phyloP scores from a whole-genome alignment of 257 asterid genomes.

The Linderniella brevidens region DNA sequence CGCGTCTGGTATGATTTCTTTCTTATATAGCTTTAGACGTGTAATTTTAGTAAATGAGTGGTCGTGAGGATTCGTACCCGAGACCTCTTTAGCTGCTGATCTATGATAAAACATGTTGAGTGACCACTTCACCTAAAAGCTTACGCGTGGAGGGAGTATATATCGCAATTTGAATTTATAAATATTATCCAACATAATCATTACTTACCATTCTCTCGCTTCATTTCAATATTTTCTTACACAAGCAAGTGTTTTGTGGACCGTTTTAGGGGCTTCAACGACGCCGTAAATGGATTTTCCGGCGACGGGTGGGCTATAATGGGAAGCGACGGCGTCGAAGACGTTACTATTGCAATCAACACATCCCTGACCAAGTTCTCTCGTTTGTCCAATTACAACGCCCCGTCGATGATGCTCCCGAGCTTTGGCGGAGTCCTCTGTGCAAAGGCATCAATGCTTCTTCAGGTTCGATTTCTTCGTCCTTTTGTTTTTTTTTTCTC shows the following conservation, averaged over 20 bases:
- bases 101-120: too few species aligned
- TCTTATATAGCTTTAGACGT: too few species aligned
- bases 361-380: constrained; percentile 66
- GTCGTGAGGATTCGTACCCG: too few species aligned
- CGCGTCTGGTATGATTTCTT: too few species aligned
- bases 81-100: too few species aligned
- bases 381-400: constrained; percentile 42
- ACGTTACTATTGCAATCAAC: constrained; percentile 67
- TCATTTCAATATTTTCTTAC: constrained; percentile 1
- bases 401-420: constrained; percentile 52
- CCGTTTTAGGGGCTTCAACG: constrained; percentile 68
- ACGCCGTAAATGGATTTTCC: constrained; percentile 87
- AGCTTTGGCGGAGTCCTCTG: constrained; percentile 82
- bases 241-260: constrained; percentile 1
- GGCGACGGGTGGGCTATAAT: constrained; percentile 92
- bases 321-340: constrained; percentile 79
- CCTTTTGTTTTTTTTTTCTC: not conserved
- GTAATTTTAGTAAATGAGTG: too few species aligned
- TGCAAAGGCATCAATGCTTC: constrained; percentile 95
- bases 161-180: too few species aligned
- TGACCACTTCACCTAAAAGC: too few species aligned
- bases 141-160: too few species aligned
- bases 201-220: too few species aligned
- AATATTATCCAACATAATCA: too few species aligned
- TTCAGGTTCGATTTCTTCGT: constrained; percentile 34